Base-by-base conservation (phyloP, 768 basidiomycete genomes). In the Aureoboletus auriporus region DNA sequence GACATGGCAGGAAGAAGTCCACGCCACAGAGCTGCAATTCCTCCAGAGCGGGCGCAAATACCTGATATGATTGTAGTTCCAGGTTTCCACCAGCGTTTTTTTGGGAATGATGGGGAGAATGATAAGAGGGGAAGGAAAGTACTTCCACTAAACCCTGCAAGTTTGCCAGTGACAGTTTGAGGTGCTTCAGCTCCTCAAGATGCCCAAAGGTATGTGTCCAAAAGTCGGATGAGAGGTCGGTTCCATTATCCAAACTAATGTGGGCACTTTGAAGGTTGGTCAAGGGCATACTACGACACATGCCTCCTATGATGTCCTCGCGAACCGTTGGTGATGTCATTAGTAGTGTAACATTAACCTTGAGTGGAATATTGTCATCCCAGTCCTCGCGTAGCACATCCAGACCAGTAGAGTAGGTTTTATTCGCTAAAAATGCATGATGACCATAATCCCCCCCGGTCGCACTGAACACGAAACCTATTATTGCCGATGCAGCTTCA, bases 391-490 rank as follows among this genome's bases (percentile, higher is more conserved):
- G 27, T 10, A 53, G 39, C 37, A 44, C 9, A 44, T 43, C 13
- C 49, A 28, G 17, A 49, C 20, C 4, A 36, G 46, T 10, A 44
- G 20, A 23, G 20, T 23, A 44, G 6, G 46, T 43, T 13, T 49
- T 31, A 26, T 51, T n/a, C 3, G 37, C 46, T 10, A 44, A 57
- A 31, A 44, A 60, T 4, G 50, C 48, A 41, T 35, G 50, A 23
- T 4, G 4, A 23, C 20, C 20, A 33, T 17, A 49, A 47, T 53
- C 57, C 9, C 41, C 35, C 47, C 49, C 44, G 5, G 26, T 39
- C 11, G 54, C 35, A 37, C 57, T 60, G 39, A 60, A 61, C 23
- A 50, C 35, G 39, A 59, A 62, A n/a, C 50, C 35, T 14, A 60
- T 36, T 8, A 42, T 47, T 33, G 37, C 42, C 13, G 48, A 56